phyloP scores from a whole-genome alignment of 2,329 filamentous ascomycete genomes.

The Neocatenulostroma microsporum region DNA sequence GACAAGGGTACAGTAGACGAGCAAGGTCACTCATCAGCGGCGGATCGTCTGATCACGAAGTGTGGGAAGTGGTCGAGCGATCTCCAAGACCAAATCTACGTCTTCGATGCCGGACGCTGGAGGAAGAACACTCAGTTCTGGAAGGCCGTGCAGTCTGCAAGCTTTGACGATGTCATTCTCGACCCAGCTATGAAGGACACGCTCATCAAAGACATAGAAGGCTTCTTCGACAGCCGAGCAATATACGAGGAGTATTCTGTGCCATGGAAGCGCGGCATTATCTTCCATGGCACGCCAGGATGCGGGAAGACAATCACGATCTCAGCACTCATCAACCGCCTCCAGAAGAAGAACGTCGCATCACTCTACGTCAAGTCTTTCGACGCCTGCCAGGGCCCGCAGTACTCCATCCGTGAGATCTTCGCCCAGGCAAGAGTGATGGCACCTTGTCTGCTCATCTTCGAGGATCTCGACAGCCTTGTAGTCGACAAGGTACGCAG shows the following conservation, averaged over 20 bases:
- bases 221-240: conserved; percentile 52
- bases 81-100: conserved; percentile 55
- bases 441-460: conserved; percentile 34
- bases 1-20: conserved; percentile 3
- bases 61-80: conserved; percentile 46
- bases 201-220: conserved; percentile 54
- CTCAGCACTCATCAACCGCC: conserved; percentile 58
- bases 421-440: conserved; percentile 31
- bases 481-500: conserved; percentile 29
- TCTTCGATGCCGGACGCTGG: conserved; percentile 57
- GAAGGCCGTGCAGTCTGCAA: conserved; percentile 45
- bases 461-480: conserved; percentile 37
- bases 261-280: conserved; percentile 62
- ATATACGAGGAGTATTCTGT: conserved; percentile 53
- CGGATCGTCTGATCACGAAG: conserved; percentile 30
- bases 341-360: conserved; percentile 49
- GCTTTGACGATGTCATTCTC: conserved; percentile 59
- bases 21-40: conserved; percentile 19
- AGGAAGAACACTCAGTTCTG: conserved; percentile 53
- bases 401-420: conserved; percentile 43
- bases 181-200: conserved; percentile 54
- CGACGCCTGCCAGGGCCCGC: conserved; percentile 38
- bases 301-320: conserved; percentile 63
- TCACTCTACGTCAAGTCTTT: conserved; percentile 53
- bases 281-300: conserved; percentile 56